Evolutionary conservation across 768 basidiomycete species (phyloP).

Genomic region (Flagelloscypha sp.): DNA sequence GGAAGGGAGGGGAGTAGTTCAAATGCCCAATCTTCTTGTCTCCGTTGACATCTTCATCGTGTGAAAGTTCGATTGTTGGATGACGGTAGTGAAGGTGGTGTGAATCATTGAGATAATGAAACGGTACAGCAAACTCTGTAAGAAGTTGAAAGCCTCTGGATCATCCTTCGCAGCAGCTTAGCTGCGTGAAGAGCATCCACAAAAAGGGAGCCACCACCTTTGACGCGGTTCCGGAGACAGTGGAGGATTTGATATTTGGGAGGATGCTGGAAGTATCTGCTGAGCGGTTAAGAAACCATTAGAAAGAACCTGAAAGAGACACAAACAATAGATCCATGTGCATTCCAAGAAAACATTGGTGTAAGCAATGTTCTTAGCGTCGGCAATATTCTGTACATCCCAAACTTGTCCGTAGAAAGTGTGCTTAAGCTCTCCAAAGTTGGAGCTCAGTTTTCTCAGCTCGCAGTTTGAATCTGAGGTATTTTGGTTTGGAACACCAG

Average conservation of each 20-base stretch:
- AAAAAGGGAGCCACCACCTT: slow-evolving; percentile 81
- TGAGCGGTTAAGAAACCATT: slow-evolving; percentile 1
- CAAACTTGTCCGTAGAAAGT: slow-evolving; percentile 90
- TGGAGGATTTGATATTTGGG: slow-evolving; percentile 92
- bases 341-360: slow-evolving; percentile 81
- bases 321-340: slow-evolving; percentile 91
- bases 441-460: slow-evolving; percentile 51
- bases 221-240: slow-evolving; percentile 76
- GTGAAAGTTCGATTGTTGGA: slow-evolving; percentile 65
- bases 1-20: slow-evolving; percentile 95
- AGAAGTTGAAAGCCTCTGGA: slow-evolving; percentile 45
- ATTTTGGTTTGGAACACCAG: slow-evolving; percentile 53
- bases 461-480: slow-evolving; percentile 60
- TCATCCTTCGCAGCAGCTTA: slow-evolving; percentile 35
- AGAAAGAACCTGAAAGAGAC: background rate
- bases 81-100: slow-evolving; percentile 72
- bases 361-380: slow-evolving; percentile 89
- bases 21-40: slow-evolving; percentile 45
- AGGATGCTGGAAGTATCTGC: slow-evolving; percentile 84
- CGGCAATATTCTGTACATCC: slow-evolving; percentile 71
- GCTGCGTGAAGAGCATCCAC: slow-evolving; percentile 74
- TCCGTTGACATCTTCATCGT: no score
- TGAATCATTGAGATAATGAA: slow-evolving; percentile 87
- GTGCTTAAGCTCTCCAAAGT: slow-evolving; percentile 67
- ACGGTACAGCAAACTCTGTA: slow-evolving; percentile 64